phyloP scores from a whole-genome alignment of 805 yeast species.

The Brettanomyces sp. region DNA sequence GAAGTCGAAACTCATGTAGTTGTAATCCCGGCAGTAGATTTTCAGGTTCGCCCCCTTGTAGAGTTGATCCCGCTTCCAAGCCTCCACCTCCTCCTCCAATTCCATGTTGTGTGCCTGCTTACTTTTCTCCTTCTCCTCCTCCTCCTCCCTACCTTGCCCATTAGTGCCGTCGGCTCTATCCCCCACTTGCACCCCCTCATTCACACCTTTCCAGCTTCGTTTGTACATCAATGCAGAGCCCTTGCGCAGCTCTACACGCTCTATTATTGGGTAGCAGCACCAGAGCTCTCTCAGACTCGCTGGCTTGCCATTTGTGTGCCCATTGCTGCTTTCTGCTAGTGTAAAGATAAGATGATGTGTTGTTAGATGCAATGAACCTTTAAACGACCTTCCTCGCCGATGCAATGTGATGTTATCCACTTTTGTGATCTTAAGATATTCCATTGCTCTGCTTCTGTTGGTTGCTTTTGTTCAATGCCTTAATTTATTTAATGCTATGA shows the following conservation, averaged over 20 bases:
- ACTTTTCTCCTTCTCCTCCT: neutral
- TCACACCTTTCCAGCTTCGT: neutral
- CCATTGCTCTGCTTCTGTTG: constrained; percentile 28
- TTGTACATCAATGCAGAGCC: constrained; percentile 35
- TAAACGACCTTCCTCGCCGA: constrained; percentile 45
- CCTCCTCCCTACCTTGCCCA: neutral
- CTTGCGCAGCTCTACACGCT: constrained; percentile 44
- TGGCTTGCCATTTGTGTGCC: neutral
- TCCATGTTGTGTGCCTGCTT: neutral
- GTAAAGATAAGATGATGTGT: constrained; percentile 70
- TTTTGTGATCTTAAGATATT: constrained; percentile 44
- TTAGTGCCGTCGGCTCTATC: neutral
- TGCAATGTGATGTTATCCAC: constrained; percentile 39
- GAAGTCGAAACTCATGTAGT: constrained; percentile 72
- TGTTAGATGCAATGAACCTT: constrained; percentile 60
- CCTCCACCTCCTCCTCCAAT: constrained; percentile 3
- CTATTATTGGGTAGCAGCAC: constrained; percentile 85
- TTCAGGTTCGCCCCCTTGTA: constrained; percentile 45
- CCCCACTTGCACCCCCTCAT: neutral
- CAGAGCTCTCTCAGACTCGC: constrained; percentile 53
- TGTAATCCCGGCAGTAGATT: constrained; percentile 76
- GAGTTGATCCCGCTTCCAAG: constrained; percentile 5
- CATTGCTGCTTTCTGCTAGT: constrained; percentile 2
- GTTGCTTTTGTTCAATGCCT: no score
- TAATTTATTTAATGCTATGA: no score